Conservation (phyloP, 208 protist genomes). For the Leishmania arabica region DNA sequence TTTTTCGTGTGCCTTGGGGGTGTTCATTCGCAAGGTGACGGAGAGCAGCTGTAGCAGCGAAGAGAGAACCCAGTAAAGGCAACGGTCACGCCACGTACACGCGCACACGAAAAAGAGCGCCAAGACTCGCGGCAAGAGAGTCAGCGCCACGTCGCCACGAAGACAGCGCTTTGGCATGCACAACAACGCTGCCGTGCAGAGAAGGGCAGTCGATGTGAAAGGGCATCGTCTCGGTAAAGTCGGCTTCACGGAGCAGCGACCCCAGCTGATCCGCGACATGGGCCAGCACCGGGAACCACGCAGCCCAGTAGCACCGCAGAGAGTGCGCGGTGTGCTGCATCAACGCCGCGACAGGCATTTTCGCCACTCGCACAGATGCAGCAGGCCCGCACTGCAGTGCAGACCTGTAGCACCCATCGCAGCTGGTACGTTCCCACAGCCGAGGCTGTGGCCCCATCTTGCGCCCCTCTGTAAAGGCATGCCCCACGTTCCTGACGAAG, state of each 20-base stretch:
- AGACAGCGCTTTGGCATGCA: background rate
- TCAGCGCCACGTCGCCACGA: background rate
- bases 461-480: constrained; percentile 23
- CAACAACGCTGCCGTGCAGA: background rate
- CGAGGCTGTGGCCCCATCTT: constrained; percentile 8
- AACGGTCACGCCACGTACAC: background rate
- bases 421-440: constrained; percentile 8
- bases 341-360: constrained; percentile 4
- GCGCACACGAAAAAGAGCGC: background rate
- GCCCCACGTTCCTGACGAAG: constrained; percentile 26
- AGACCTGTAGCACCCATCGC: constrained; percentile 6
- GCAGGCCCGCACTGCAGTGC: constrained; percentile 13
- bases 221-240: constrained; percentile 22
- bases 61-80: background rate
- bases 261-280: constrained; percentile 11
- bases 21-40: no score
- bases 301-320: constrained; percentile 21
- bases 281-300: constrained; percentile 19
- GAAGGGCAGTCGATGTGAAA: background rate
- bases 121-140: no score
- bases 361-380: no score
- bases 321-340: constrained; percentile 13
- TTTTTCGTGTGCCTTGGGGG: background rate
- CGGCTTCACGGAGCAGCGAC: constrained; percentile 19
- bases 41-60: background rate